phyloP scores from a whole-genome alignment of 2,329 filamentous ascomycete species.

The Xylaria sp. region DNA sequence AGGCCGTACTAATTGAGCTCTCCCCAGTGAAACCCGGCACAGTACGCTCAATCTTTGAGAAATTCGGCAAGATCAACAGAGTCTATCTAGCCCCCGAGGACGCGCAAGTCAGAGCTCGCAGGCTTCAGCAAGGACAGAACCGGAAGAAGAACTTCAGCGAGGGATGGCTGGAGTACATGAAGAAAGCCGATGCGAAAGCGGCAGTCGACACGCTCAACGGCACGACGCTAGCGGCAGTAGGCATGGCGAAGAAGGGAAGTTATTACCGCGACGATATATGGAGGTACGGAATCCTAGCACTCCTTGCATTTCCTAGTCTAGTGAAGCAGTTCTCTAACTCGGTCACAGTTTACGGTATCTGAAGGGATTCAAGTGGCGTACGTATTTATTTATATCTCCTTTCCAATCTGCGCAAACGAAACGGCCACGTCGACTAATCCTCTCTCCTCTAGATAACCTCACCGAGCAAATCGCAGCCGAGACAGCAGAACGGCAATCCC shows the following conservation, averaged over 20 bases:
- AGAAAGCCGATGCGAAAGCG: slow-evolving; percentile 78
- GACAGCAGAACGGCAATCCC: slow-evolving; percentile 77
- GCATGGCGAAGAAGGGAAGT: slow-evolving; percentile 76
- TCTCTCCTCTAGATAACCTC: slow-evolving; percentile 50
- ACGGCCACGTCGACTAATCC: too few relatives aligned
- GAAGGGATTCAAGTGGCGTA: slow-evolving; percentile 79
- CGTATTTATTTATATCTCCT: slow-evolving; percentile 45
- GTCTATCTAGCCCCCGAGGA: slow-evolving; percentile 50
- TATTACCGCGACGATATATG: slow-evolving; percentile 88
- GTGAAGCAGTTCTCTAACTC: not conserved
- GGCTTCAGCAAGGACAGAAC: slow-evolving; percentile 77
- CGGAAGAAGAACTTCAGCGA: slow-evolving; percentile 83
- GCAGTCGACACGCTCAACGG: slow-evolving; percentile 79
- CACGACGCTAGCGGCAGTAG: slow-evolving; percentile 62
- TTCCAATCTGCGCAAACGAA: not conserved
- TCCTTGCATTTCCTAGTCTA: not conserved
- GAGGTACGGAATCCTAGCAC: slow-evolving; percentile 54
- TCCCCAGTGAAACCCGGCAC: slow-evolving; percentile 67
- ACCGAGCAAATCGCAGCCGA: slow-evolving; percentile 82
- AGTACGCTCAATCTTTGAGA: slow-evolving; percentile 48
- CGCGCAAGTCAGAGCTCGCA: slow-evolving; percentile 66
- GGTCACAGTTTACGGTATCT: slow-evolving; percentile 66
- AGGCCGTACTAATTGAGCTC: not conserved
- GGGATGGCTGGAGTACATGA: slow-evolving; percentile 84
- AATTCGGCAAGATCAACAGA: slow-evolving; percentile 72